A percentile compares a stretch with the other conserved stretches of the same genome.
Evolutionary conservation across 2,329 filamentous ascomycete species (phyloP).

Genomic region (Xylogone sp.): DNA sequence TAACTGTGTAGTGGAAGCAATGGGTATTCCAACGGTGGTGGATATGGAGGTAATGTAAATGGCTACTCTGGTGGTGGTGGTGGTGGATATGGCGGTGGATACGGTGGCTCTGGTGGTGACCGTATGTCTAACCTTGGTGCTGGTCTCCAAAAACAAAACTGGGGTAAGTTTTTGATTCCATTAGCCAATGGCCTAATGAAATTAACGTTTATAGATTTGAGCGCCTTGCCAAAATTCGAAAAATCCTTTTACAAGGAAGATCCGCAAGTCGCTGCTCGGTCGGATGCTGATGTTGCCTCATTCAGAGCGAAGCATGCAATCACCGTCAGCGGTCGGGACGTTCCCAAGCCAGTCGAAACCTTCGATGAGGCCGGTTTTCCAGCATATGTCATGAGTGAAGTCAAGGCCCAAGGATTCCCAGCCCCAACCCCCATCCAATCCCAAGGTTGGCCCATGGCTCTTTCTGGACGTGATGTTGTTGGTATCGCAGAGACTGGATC

Average conservation of each 20-base stretch:
- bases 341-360: conserved; percentile 91
- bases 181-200: conserved; percentile 1
- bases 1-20: conserved; percentile 41
- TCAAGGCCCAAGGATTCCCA: conserved; percentile 95
- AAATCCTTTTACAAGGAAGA: conserved; percentile 99
- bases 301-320: conserved; percentile 88
- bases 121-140: conserved; percentile 90
- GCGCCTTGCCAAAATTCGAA: conserved; percentile 87
- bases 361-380: conserved; percentile 99
- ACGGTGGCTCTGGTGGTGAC: conserved; percentile 73
- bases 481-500: conserved; percentile 99
- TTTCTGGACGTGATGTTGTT: conserved; percentile 95
- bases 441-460: conserved; percentile 98
- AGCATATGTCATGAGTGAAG: conserved; percentile 94
- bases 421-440: conserved; percentile 95
- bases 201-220: conserved; percentile 56
- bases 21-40: conserved; percentile 41
- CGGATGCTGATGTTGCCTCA: conserved; percentile 74
- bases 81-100: conserved; percentile 31
- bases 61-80: conserved; percentile 16
- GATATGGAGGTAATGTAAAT: conserved; percentile 29
- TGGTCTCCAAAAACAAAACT: conserved; percentile 81
- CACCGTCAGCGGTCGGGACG: conserved; percentile 71
- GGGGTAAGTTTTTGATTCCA: conserved; percentile 59
- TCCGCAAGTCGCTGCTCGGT: conserved; percentile 69